Evolutionary conservation across 345 rosid genomes (phyloP).

Genomic region (Gossypium turneri): DNA sequence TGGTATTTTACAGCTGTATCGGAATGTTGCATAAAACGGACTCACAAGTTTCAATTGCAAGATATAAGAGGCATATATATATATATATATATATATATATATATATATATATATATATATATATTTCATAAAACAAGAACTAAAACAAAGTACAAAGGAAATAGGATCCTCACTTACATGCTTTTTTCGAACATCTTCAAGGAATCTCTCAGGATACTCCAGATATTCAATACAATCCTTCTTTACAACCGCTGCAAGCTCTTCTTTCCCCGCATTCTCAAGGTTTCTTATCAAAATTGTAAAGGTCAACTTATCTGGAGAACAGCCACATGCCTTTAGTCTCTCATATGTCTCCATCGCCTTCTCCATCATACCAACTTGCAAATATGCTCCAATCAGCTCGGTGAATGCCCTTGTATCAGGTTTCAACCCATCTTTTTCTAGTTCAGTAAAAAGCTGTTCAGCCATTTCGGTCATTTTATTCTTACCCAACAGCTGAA

Average conservation of each 20-base stretch:
- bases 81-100: neutral
- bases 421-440: slow-evolving; percentile 42
- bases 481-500: slow-evolving; percentile 44
- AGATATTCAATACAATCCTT: slow-evolving; percentile 43
- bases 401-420: slow-evolving; percentile 50
- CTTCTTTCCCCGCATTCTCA: slow-evolving; percentile 41
- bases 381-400: slow-evolving; percentile 54
- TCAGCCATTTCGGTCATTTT: slow-evolving; percentile 41
- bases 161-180: slow-evolving; percentile 22
- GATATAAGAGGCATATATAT: neutral
- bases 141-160: neutral
- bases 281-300: slow-evolving; percentile 54
- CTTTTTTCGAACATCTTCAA: slow-evolving; percentile 37
- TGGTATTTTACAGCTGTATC: neutral
- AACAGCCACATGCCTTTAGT: slow-evolving; percentile 45
- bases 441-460: slow-evolving; percentile 31
- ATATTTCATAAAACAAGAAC: neutral
- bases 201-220: slow-evolving; percentile 50
- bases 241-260: slow-evolving; percentile 38
- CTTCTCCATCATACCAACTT: slow-evolving; percentile 41
- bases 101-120: neutral
- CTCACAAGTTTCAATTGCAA: neutral
- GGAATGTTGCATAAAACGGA: neutral
- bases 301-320: slow-evolving; percentile 44
- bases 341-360: slow-evolving; percentile 45